Percentiles rank a stretch among this genome's conserved stretches.
phyloP scores from a whole-genome alignment of 768 basidiomycete species.

The Melanogaster broomeanus region DNA sequence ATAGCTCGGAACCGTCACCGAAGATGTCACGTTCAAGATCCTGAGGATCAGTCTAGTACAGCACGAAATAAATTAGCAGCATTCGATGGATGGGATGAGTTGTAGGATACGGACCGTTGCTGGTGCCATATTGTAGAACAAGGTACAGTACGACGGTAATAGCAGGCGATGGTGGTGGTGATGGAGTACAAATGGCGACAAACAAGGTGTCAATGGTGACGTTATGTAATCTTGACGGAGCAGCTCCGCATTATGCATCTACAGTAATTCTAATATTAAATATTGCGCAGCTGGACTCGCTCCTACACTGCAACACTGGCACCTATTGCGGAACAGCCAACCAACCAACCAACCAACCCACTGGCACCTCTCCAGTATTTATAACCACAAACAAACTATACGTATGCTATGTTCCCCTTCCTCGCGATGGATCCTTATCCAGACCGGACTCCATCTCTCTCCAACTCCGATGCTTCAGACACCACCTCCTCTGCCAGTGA shows the following conservation, averaged over 20 bases:
- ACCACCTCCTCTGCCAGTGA: constrained; percentile 16
- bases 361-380: not conserved
- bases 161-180: not conserved
- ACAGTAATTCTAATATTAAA: too few species aligned
- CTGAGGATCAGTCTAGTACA: constrained; percentile 14
- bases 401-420: constrained; percentile 13
- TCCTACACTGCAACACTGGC: too few species aligned
- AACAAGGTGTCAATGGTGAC: constrained; percentile 3
- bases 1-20: constrained; percentile 84
- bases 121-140: constrained; percentile 7
- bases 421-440: constrained; percentile 25
- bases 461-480: constrained; percentile 26
- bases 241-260: too few species aligned
- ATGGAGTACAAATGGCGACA: not conserved
- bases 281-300: too few species aligned
- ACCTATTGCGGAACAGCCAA: too few species aligned
- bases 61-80: not conserved
- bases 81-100: not conserved
- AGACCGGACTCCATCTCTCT: constrained; percentile 30
- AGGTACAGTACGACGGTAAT: not conserved
- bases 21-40: constrained; percentile 74
- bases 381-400: not conserved
- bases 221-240: not conserved
- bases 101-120: constrained; percentile 1
- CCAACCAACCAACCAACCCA: too few species aligned